Evolutionary conservation across 176 grass and related monocot genomes (phyloP), one percentile per base, ranked within the genome.

Genomic region (Zea luxurians): DNA sequence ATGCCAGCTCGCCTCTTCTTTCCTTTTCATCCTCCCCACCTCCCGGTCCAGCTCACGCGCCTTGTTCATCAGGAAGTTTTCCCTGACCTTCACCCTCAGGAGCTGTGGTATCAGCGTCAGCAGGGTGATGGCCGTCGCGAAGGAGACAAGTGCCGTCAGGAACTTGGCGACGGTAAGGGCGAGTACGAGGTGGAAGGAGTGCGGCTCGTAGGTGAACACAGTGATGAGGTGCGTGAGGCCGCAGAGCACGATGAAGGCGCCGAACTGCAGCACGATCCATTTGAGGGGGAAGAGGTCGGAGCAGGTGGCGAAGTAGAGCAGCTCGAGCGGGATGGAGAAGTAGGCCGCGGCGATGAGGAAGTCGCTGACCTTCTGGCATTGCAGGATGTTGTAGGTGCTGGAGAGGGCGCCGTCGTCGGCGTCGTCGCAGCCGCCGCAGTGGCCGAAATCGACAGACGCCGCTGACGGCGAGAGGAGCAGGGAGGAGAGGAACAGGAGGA

Each of bases 281-380:
- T 92, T 92, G 71, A 96, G 74, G 3, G 90, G 93, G 65, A 96
- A 88, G 76, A 90, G 86, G 66, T 86, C 83, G 46, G 89, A 89
- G 82, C 89, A 90, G 53, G 93, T 88, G 13, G 83, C 85, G 17
- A 92, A 96, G 90, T 87, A 96, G 65, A 96, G 82, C 49, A 96
- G 78, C 82, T 96, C 90, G 5, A 96, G 79, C 11, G 93, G 90
- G 76, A 96, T 96, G 63, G 93, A 96, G 90, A 96, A 96, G 73
- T 96, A 96, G 34, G 93, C 90, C 7, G 80, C 42, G 13, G 93
- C 85, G n/a, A 96, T 96, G 27, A 96, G 86, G 48, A 92, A 90
- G 68, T 96, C 93, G 75, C 93, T 82, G 13, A 88, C 87, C 21
- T 90, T 96, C 71, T 96, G 93, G 61, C 90, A 96, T 11, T 85